phyloP scores from a whole-genome alignment of 805 yeast genomes.

The Metschnikowia continentalis region DNA sequence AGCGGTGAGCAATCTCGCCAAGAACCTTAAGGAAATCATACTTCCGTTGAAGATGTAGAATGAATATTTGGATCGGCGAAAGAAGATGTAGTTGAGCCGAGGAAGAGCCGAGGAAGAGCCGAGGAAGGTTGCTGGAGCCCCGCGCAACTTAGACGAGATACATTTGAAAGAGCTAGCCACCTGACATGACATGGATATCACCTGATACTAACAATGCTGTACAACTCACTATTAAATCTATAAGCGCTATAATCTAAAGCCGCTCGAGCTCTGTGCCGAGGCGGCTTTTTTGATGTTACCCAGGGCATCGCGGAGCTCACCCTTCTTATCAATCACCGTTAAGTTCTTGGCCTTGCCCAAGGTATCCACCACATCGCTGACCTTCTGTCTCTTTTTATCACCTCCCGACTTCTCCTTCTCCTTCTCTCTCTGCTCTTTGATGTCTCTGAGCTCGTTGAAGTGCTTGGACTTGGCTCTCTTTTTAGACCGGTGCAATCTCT shows the following conservation, averaged over 20 bases:
- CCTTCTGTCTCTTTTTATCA: constrained; percentile 48
- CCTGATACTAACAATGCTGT: neutral
- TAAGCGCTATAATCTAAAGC: constrained; percentile 18
- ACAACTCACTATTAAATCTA: neutral
- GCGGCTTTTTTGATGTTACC: constrained; percentile 58
- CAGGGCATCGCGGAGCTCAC: constrained; percentile 66
- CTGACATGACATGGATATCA: neutral
- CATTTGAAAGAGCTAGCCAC: neutral
- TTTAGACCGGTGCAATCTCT: constrained; percentile 78
- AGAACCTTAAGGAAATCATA: constrained; percentile 21
- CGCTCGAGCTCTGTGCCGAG: constrained; percentile 26
- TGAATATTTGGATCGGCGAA: neutral
- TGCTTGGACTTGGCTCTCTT: constrained; percentile 74
- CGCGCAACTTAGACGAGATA: neutral
- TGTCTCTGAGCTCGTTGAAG: constrained; percentile 33
- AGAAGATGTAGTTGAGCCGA: neutral
- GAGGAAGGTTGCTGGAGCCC: neutral
- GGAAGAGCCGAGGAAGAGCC: no score
- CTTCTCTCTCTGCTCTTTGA: constrained; percentile 25
- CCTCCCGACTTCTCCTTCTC: constrained; percentile 16
- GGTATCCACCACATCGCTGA: constrained; percentile 63
- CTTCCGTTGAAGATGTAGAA: neutral
- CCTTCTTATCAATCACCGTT: constrained; percentile 71
- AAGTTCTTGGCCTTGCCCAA: constrained; percentile 69
- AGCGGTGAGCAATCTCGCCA: constrained; percentile 19